Evolutionary conservation across 1,284 basidiomycete species (phyloP), one percentile per base, ranked within the genome.

Genomic region (Ganoderma meredithae): DNA sequence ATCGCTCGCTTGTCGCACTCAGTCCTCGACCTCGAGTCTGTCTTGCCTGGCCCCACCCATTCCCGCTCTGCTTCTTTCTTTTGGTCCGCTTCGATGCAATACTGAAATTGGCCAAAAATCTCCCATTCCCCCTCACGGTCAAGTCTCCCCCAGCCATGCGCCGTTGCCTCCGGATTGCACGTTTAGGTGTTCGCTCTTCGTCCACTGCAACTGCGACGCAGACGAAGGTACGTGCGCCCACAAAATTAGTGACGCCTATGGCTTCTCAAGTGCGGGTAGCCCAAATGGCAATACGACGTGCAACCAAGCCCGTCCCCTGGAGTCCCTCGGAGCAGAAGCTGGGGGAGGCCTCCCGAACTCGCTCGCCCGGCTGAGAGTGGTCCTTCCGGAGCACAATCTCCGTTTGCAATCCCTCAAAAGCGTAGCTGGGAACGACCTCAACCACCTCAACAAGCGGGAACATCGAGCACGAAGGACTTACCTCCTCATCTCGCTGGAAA

Each of bases 171-270:
- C 65, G 69, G 13, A 43, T 72, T 40, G 67, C 67, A 33, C 69
- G 69, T 22, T 41, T 66, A 17, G 68, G 71, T 8, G 36, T 72
- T n/a, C 71, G 71, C 43, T 44, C 65, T 17, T 58, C 71, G 13
- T 70, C 71, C 6, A 69, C 69, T 12, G 66, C 71, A 13, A 65
- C 68, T 8, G 66, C 71, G 19, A 65, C 68, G 22, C 67, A 69
- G 47, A 58, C 64, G 19, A 40, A 70, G 67, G 71, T 72, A 22
- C 39, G 70, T 67, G 13, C 27, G 1, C 1, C 19, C 17, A 44
- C 3, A 25, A 60, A 25, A 43, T 39, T 3, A 40, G 31, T 43
- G 25, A 25, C 12, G 1, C 4, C 3, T 12, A 25, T 39, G 10
- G 58, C 17, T 41, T 31, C 39, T 22, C 3, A 27, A 10, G 6